These are phyloP conservation scores for Saccharomycopsis crataegensis DNA, from an alignment of 1,139 yeast genomes.

Conservation along the genomic window DNA sequence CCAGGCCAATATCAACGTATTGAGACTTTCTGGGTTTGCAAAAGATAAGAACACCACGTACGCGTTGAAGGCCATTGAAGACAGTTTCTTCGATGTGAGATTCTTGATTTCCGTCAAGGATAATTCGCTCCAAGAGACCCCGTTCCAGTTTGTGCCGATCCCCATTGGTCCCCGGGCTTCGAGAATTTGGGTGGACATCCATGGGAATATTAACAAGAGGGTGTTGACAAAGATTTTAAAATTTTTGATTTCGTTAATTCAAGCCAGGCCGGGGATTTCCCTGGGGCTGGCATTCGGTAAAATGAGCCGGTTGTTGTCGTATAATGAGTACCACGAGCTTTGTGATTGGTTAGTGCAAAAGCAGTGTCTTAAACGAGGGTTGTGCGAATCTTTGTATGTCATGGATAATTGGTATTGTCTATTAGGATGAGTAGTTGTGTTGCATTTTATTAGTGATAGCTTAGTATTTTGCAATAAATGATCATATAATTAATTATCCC, in stretches of 20 bases:
- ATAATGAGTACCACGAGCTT: conserved; percentile 42
- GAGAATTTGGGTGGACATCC: conserved; percentile 63
- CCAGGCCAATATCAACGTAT: conserved; percentile 32
- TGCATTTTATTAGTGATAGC: not conserved
- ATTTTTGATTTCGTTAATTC: conserved; percentile 38
- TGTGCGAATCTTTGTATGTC: conserved; percentile 23
- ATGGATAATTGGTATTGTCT: conserved; percentile 4
- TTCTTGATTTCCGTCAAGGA: conserved; percentile 12
- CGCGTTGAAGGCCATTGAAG: conserved; percentile 16
- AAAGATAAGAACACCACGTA: not conserved
- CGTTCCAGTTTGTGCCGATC: conserved; percentile 40
- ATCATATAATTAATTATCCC: too few relatives aligned
- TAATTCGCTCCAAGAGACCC: conserved; percentile 7
- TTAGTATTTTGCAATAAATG: too few relatives aligned
- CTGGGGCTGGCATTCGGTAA: conserved; percentile 29
- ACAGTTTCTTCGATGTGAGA: conserved; percentile 5
- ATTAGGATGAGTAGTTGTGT: not conserved
- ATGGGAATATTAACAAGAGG: conserved; percentile 48
- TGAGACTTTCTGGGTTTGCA: conserved; percentile 32
- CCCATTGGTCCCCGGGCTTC: conserved; percentile 60
- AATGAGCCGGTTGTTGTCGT: conserved; percentile 38
- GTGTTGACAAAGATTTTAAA: conserved; percentile 57
- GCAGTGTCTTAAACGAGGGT: conserved; percentile 34
- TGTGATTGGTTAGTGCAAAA: conserved; percentile 51
- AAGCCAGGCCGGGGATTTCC: conserved; percentile 63